Percentiles rank a stretch among this genome's conserved stretches.
Conservation (phyloP, 495 filamentous ascomycete species). For the Daldinia grandis region DNA sequence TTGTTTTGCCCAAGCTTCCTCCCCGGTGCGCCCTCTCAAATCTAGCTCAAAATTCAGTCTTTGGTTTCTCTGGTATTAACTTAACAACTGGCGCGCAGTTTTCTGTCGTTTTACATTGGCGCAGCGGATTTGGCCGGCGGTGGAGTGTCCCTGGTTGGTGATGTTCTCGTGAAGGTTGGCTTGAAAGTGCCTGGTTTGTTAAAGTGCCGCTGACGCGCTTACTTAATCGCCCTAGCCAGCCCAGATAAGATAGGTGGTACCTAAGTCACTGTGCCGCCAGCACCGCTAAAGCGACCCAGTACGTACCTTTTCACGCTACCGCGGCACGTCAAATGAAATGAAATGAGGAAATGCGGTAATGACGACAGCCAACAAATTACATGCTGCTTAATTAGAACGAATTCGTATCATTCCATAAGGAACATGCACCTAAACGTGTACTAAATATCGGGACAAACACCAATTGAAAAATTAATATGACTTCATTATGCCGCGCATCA, state of each 20-base stretch:
- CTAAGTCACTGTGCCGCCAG: background rate
- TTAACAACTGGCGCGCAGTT: conserved; percentile 6
- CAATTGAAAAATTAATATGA: background rate
- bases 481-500: background rate
- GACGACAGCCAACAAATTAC: background rate
- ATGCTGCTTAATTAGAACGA: background rate
- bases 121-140: conserved; percentile 18
- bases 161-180: conserved; percentile 38
- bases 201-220: conserved; percentile 37
- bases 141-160: conserved; percentile 16
- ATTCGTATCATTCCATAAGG: too few species aligned
- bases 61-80: conserved; percentile 13
- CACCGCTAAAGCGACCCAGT: background rate
- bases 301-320: conserved; percentile 1
- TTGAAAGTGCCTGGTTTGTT: conserved; percentile 28
- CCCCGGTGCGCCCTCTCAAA: conserved; percentile 27
- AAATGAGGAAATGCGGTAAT: conserved; percentile 35
- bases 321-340: conserved; percentile 7
- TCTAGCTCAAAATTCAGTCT: conserved; percentile 13
- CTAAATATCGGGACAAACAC: background rate
- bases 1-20: conserved; percentile 16
- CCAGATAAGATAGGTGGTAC: conserved; percentile 1
- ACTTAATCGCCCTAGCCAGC: conserved; percentile 21
- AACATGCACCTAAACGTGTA: background rate
- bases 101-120: conserved; percentile 1